Percentiles rank a stretch among this genome's conserved stretches.
Evolutionary conservation across 192 early-diverging fungal species (phyloP).

Genomic region (Backusella circina): DNA sequence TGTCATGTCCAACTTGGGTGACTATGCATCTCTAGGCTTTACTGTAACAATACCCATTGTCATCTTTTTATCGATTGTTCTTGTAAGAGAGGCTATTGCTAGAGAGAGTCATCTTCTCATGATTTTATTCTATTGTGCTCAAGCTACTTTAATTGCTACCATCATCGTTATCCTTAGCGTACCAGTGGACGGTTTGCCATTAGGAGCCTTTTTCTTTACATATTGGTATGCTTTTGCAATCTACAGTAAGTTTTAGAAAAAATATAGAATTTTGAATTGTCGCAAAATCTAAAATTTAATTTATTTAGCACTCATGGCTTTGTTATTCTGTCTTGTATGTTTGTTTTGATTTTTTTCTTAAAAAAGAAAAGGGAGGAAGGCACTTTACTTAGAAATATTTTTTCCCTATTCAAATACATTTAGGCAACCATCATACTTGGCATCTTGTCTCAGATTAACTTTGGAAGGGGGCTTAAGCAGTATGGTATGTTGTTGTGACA

Average conservation of each 20-base stretch:
- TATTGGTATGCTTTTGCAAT: background rate
- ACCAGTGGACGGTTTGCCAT: background rate
- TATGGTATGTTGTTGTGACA: background rate
- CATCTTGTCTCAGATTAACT: background rate
- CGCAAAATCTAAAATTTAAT: background rate
- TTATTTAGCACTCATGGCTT: background rate
- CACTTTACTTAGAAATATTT: background rate
- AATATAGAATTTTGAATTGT: too few species aligned
- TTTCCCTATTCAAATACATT: background rate
- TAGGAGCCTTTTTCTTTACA: background rate
- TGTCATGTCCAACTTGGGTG: background rate
- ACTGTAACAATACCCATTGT: background rate
- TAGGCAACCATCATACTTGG: background rate
- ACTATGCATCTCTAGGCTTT: background rate
- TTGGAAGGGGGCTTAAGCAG: background rate
- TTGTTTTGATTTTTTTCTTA: background rate
- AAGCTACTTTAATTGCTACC: background rate
- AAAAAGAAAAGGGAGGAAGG: background rate
- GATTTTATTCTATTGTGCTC: background rate
- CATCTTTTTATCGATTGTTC: background rate
- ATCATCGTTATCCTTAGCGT: background rate
- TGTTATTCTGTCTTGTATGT: background rate
- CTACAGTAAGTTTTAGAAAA: background rate
- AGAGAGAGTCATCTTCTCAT: background rate
- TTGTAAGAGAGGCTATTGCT: background rate